Evolutionary conservation across 1,284 basidiomycete genomes (phyloP), one percentile per base, ranked within the genome.

Genomic region (Polyporus tsugae): DNA sequence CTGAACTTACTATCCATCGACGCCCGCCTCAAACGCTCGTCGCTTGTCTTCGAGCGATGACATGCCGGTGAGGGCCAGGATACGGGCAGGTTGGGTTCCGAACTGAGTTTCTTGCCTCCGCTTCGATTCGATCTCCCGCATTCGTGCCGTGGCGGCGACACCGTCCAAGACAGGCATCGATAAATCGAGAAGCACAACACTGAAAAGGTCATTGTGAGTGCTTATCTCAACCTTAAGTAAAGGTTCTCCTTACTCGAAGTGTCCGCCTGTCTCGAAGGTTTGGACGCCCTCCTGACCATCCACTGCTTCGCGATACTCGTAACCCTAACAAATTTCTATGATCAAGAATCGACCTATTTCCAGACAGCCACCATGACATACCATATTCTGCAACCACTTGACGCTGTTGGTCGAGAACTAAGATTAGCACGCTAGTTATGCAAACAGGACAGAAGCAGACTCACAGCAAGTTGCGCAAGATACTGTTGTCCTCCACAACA

Each of bases 121-220:
- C 49, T 78, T 80, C 7, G 86, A 82, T 80, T 98, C 96, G 57
- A 96, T 86, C 69, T 87, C 84, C 36, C 95, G 91, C 73, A 98
- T 98, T 75, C 92, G 89, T 1, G 85, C 82, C 0, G 95, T 96
- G 9, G 97, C 96, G 25, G 91, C 90, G 67, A 97, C 87, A 29
- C 94, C 96, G 78, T 98, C 95, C 70, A 98, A 87, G 29, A 95
- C 81, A 0, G 95, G 96, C 96, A 98, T 98, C 0, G 94, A 95
- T 62, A 98, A 83, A 80, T 98, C 96, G 75, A 98, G 84, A 33
- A 97, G 85, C 52, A 96, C 89, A 49, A 96, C 89, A 71, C 94
- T 95, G 71, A 10, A 68, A 39, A 63, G 70, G 62, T 58, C 67
- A 41, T 53, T 65, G 62, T 58, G 55, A 53, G 46, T n/a, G 53